These are phyloP conservation scores for Pholiota adiposa DNA, from an alignment of 1,284 basidiomycete species.

Conservation along the genomic window DNA sequence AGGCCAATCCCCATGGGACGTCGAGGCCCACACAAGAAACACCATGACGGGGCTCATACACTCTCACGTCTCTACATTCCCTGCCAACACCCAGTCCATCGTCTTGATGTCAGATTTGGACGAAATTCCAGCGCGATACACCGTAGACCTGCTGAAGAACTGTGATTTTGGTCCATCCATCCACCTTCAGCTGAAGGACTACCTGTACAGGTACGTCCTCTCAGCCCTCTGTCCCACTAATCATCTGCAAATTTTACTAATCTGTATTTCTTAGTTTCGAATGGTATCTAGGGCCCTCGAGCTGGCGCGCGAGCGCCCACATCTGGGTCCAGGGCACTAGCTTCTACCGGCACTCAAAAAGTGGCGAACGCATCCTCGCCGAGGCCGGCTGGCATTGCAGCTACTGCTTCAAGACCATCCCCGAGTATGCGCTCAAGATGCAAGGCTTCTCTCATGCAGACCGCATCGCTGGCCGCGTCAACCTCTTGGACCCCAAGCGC, in stretches of 20 bases:
- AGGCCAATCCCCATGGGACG: constrained; percentile 45
- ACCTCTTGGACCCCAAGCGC: constrained; percentile 51
- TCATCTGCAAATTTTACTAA: not conserved
- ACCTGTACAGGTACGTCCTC: constrained; percentile 55
- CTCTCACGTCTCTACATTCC: constrained; percentile 36
- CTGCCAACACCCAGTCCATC: constrained; percentile 40
- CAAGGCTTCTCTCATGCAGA: constrained; percentile 69
- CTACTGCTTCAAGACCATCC: constrained; percentile 66
- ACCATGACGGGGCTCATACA: constrained; percentile 50
- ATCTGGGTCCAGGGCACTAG: constrained; percentile 40
- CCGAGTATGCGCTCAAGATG: constrained; percentile 69
- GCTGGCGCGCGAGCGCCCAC: constrained; percentile 62
- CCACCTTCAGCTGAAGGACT: constrained; percentile 70
- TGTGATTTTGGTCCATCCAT: constrained; percentile 61
- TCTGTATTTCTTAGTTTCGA: constrained; percentile 46
- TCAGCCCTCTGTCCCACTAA: not conserved
- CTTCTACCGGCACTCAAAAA: constrained; percentile 62
- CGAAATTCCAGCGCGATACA: constrained; percentile 64
- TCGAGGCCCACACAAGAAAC: constrained; percentile 40
- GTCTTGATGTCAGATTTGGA: constrained; percentile 75
- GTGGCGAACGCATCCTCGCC: constrained; percentile 55
- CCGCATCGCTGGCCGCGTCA: constrained; percentile 59
- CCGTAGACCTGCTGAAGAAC: constrained; percentile 57
- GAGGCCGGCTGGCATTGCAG: constrained; percentile 68
- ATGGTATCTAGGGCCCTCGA: constrained; percentile 56